Conservation (phyloP, 345 rosid species). For the Populus simonii region DNA sequence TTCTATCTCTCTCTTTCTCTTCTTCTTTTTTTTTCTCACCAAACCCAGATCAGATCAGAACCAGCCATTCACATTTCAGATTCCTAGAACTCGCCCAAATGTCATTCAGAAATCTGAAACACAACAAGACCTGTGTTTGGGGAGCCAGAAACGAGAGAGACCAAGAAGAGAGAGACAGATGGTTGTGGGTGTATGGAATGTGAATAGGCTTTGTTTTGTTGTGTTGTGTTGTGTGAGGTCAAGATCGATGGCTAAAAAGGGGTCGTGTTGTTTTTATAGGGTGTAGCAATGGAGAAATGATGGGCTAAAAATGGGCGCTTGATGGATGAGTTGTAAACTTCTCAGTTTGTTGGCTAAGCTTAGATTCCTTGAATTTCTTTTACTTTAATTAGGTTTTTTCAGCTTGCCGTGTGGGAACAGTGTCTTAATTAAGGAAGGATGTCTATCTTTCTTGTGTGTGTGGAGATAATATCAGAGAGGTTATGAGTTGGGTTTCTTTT, state of each 20-base stretch:
- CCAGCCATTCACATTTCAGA: neutral
- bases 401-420: neutral
- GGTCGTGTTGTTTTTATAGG: neutral
- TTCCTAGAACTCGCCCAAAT: neutral
- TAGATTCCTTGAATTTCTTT: neutral
- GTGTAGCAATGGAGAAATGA: neutral
- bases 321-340: neutral
- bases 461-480: neutral
- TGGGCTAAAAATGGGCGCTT: neutral
- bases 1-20: neutral
- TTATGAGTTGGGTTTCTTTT: no score
- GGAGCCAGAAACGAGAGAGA: neutral
- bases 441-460: no score
- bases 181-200: neutral
- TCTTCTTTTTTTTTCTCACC: neutral
- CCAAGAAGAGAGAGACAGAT: neutral
- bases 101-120: neutral
- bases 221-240: neutral
- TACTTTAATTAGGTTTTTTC: neutral
- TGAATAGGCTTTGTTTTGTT: neutral
- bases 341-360: neutral
- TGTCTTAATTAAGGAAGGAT: neutral
- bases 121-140: neutral
- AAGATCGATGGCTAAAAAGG: neutral
- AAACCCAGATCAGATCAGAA: slow-evolving; percentile 10